Conservation (phyloP, 2,329 filamentous ascomycete genomes). For the Amphichorda felina region DNA sequence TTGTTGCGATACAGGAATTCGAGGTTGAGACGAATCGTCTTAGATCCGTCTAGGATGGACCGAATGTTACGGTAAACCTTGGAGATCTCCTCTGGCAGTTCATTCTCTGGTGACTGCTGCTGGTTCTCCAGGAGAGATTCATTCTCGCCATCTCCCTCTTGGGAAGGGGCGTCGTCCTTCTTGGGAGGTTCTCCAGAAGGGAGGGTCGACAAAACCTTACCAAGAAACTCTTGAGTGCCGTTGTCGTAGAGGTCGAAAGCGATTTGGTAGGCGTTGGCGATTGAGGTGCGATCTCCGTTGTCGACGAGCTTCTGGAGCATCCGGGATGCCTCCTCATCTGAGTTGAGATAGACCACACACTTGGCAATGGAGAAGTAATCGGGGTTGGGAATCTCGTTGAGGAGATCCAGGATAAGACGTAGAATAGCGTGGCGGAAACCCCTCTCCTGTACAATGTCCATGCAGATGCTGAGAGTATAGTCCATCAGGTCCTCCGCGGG, state of each 20-base stretch:
- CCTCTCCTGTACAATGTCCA: constrained; percentile 94
- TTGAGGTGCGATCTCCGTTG: constrained; percentile 64
- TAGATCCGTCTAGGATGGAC: constrained; percentile 71
- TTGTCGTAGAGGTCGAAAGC: constrained; percentile 98
- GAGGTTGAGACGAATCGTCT: constrained; percentile 87
- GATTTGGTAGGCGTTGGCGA: constrained; percentile 89
- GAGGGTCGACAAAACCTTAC: constrained; percentile 75
- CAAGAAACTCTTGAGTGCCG: constrained; percentile 91
- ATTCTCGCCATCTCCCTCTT: constrained; percentile 28
- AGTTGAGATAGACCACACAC: constrained; percentile 91
- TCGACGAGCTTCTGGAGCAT: constrained; percentile 76
- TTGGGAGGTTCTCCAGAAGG: constrained; percentile 36
- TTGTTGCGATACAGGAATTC: constrained; percentile 97
- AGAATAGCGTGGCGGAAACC: constrained; percentile 75
- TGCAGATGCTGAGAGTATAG: constrained; percentile 89
- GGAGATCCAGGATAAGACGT: constrained; percentile 83
- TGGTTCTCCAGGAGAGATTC: constrained; percentile 37
- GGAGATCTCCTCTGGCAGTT: constrained; percentile 37
- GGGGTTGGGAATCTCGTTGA: constrained; percentile 82
- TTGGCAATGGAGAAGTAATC: constrained; percentile 98
- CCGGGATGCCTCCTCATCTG: constrained; percentile 78
- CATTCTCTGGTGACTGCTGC: constrained; percentile 41
- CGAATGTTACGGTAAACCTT: constrained; percentile 52
- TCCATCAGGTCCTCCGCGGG: constrained; percentile 91
- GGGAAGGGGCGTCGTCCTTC: constrained; percentile 29